Evolutionary conservation across 2,329 filamentous ascomycete species (phyloP).

Genomic region (Coccinonectria pachysandricola): DNA sequence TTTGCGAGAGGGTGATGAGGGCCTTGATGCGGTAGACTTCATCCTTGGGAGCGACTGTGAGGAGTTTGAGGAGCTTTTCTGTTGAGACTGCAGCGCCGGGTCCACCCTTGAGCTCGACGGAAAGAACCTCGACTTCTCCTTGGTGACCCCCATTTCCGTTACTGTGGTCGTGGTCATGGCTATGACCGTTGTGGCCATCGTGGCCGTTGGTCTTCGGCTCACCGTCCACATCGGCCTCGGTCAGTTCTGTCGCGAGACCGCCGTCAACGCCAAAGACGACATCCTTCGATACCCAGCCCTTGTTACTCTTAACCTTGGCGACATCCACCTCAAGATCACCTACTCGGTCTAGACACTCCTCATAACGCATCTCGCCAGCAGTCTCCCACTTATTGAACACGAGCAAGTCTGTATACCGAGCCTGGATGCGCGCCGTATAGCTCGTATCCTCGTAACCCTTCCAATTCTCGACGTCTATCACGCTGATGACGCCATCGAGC

Average conservation of each 20-base stretch:
- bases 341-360: slow-evolving; percentile 67
- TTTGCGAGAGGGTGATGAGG: slow-evolving; percentile 37
- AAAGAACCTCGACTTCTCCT: slow-evolving; percentile 86
- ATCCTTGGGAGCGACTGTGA: slow-evolving; percentile 72
- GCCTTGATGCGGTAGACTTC: slow-evolving; percentile 94
- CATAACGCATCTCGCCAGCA: slow-evolving; percentile 62
- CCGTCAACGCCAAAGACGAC: slow-evolving; percentile 83
- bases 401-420: slow-evolving; percentile 79
- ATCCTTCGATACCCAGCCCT: slow-evolving; percentile 66
- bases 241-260: slow-evolving; percentile 53
- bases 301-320: slow-evolving; percentile 76
- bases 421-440: slow-evolving; percentile 81
- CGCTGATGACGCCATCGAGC: slow-evolving; percentile 79
- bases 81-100: slow-evolving; percentile 37
- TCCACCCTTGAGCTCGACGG: slow-evolving; percentile 53
- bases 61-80: slow-evolving; percentile 54
- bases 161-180: slow-evolving; percentile 23
- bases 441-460: slow-evolving; percentile 83
- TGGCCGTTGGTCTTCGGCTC: slow-evolving; percentile 22
- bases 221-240: slow-evolving; percentile 26
- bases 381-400: slow-evolving; percentile 90
- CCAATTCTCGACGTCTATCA: slow-evolving; percentile 95
- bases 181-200: slow-evolving; percentile 22
- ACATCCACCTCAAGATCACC: slow-evolving; percentile 72
- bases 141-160: slow-evolving; percentile 47